These are phyloP conservation scores for bread wheat (Triticum aestivum) DNA, from an alignment of 176 grass and related monocot genomes.

Conservation along the genomic window DNA sequence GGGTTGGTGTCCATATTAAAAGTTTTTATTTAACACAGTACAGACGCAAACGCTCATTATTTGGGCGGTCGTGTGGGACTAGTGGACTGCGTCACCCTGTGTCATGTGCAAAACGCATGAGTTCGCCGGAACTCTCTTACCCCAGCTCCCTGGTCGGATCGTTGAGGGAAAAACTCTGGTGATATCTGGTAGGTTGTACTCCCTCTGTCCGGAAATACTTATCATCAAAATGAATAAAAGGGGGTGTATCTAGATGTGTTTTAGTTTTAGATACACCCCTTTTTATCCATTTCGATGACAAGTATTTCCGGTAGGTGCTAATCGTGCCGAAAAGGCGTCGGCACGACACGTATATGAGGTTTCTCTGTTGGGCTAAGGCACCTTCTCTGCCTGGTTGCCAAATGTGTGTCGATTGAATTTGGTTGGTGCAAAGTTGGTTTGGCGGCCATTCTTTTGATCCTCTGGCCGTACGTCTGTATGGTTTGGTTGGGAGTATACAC, in stretches of 20 bases:
- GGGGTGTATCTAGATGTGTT: no score
- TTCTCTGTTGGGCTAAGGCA: neutral
- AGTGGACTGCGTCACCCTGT: neutral
- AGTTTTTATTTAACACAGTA: neutral
- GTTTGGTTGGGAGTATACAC: neutral
- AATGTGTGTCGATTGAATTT: neutral
- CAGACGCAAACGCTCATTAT: no score
- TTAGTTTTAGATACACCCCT: no score
- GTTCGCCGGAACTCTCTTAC: neutral
- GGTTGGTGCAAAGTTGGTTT: neutral
- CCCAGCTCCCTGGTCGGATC: neutral
- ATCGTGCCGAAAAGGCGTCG: neutral
- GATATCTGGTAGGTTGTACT: neutral
- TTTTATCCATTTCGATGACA: no score
- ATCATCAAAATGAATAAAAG: no score
- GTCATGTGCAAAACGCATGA: neutral
- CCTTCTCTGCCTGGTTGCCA: neutral
- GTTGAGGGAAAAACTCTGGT: conserved; percentile 7
- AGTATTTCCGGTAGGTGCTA: neutral
- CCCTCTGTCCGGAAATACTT: no score
- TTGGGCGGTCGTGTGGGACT: no score
- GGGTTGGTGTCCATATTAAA: no score
- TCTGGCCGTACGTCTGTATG: neutral
- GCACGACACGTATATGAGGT: conserved; percentile 12
- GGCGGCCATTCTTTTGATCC: neutral